Percentiles rank a stretch among this genome's conserved stretches.
phyloP scores from a whole-genome alignment of 768 basidiomycete species.

The Roridomyces roridus region DNA sequence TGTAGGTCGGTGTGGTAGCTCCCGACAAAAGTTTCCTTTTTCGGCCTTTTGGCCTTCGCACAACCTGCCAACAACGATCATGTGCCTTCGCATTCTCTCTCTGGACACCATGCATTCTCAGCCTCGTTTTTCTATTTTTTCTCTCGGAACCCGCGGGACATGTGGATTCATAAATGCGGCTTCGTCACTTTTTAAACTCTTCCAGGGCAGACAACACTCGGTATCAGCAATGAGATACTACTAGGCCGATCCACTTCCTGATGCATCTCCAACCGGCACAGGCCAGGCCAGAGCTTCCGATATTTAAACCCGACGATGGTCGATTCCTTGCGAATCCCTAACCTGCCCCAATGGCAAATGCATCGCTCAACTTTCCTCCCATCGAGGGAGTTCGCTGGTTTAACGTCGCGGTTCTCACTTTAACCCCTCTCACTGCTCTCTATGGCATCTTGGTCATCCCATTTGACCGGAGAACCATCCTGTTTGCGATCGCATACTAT shows the following conservation, averaged over 20 bases:
- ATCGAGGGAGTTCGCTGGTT: constrained; percentile 75
- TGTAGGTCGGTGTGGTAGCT: too few relatives aligned
- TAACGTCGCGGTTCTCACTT: constrained; percentile 70
- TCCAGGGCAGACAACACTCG: background rate
- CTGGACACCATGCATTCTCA: too few relatives aligned
- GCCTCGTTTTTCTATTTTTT: too few relatives aligned
- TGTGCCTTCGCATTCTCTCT: too few relatives aligned
- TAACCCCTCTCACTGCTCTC: constrained; percentile 73
- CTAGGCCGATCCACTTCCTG: constrained; percentile 12
- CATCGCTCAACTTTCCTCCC: constrained; percentile 46
- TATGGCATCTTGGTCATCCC: constrained; percentile 67
- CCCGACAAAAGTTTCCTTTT: too few relatives aligned
- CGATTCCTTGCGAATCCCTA: background rate
- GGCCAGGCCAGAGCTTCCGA: constrained; percentile 17
- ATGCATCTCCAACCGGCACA: constrained; percentile 16
- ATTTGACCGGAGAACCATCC: constrained; percentile 54
- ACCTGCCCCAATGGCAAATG: background rate
- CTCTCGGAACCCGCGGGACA: too few relatives aligned
- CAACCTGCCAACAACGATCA: too few relatives aligned
- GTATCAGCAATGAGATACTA: too few relatives aligned
- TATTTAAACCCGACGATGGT: constrained; percentile 22
- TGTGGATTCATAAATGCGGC: too few relatives aligned
- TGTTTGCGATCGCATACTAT: constrained; percentile 77
- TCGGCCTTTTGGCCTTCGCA: too few relatives aligned
- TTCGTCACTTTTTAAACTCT: constrained; percentile 10